Evolutionary conservation across 2,329 filamentous ascomycete genomes (phyloP).

Genomic region (Lecanicillium sp.): DNA sequence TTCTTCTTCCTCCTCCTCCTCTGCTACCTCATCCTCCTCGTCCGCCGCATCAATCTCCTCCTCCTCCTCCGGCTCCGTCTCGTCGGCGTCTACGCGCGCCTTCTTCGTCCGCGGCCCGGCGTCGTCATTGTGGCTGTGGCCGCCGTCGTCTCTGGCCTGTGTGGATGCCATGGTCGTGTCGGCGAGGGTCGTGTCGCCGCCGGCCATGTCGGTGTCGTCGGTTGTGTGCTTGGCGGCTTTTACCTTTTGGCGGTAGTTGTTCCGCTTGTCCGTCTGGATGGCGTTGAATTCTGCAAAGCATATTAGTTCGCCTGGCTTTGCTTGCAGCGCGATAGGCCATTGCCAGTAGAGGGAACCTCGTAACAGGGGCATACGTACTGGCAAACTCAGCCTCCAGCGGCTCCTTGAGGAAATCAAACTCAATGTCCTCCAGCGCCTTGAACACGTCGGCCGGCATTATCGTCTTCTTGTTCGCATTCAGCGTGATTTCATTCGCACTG

Average conservation of each 20-base stretch:
- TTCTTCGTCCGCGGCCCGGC: conserved; percentile 32
- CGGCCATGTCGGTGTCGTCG: conserved; percentile 28
- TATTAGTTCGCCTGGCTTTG: neutral
- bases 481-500: conserved; percentile 69
- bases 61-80: conserved; percentile 29
- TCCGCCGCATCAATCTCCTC: conserved; percentile 39
- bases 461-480: conserved; percentile 65
- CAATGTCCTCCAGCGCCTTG: conserved; percentile 68
- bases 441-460: conserved; percentile 72
- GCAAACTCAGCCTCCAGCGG: conserved; percentile 69
- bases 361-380: conserved; percentile 43
- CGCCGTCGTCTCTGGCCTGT: conserved; percentile 33
- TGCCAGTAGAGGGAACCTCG: neutral
- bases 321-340: no score
- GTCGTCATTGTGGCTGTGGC: conserved; percentile 22
- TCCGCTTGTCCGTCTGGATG: conserved; percentile 68
- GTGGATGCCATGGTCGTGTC: conserved; percentile 17
- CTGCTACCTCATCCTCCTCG: conserved; percentile 44
- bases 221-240: conserved; percentile 53
- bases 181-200: conserved; percentile 17
- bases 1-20: conserved; percentile 32
- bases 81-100: conserved; percentile 40
- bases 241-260: conserved; percentile 63
- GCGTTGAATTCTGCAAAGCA: conserved; percentile 58
- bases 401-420: conserved; percentile 65